These are phyloP conservation scores for Umbilicaria muhlenbergii DNA, from an alignment of 495 filamentous ascomycete genomes.

Conservation along the genomic window DNA sequence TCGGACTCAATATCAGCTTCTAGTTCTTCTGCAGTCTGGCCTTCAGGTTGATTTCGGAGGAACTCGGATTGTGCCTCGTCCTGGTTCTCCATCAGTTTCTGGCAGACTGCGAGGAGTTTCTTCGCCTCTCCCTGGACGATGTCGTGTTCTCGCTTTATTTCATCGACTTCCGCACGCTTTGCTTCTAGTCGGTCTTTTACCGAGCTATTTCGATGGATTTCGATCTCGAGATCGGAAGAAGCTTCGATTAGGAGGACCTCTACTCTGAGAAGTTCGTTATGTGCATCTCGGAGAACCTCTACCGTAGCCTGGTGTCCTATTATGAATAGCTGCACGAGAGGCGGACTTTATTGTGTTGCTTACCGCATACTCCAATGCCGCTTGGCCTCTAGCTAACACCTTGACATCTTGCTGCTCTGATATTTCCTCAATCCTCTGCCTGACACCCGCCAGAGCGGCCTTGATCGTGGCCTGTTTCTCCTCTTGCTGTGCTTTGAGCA, in stretches of 20 bases:
- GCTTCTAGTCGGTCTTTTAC: slow-evolving; percentile 37
- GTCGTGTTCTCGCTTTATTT: slow-evolving; percentile 18
- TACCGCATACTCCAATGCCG: slow-evolving; percentile 50
- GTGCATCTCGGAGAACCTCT: slow-evolving; percentile 36
- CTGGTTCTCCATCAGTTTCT: slow-evolving; percentile 23
- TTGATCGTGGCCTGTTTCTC: slow-evolving; percentile 27
- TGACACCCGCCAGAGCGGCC: slow-evolving; percentile 26
- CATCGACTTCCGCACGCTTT: slow-evolving; percentile 23
- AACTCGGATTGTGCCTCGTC: slow-evolving; percentile 19
- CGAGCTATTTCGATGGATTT: slow-evolving; percentile 45
- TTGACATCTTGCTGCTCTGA: slow-evolving; percentile 37
- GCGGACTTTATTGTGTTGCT: slow-evolving; percentile 6
- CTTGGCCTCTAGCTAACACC: slow-evolving; percentile 43
- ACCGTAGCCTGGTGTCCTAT: slow-evolving; percentile 35
- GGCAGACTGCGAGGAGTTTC: slow-evolving; percentile 18
- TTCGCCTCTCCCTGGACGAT: slow-evolving; percentile 17
- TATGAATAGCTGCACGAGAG: background rate
- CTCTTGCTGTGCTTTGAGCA: slow-evolving; percentile 43
- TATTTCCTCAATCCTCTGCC: slow-evolving; percentile 24
- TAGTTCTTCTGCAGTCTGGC: slow-evolving; percentile 44
- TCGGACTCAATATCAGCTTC: slow-evolving; percentile 61
- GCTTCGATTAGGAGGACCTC: slow-evolving; percentile 64
- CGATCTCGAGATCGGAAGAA: slow-evolving; percentile 50
- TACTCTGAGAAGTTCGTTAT: slow-evolving; percentile 48
- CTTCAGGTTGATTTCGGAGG: slow-evolving; percentile 21